Evolutionary conservation across 441 rosid genomes (phyloP).

Genomic region (Hura crepitans): DNA sequence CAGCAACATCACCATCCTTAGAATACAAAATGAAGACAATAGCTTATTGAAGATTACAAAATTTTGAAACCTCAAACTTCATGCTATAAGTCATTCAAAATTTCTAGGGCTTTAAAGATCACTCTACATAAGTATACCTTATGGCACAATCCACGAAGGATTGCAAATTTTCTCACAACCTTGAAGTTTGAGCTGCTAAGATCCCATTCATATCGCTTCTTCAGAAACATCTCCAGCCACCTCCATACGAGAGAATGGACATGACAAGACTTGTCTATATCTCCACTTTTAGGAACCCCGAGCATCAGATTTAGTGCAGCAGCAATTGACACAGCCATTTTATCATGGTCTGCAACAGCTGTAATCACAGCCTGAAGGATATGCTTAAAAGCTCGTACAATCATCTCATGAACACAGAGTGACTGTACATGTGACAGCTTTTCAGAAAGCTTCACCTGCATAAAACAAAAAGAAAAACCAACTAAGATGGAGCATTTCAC

Average conservation of each 20-base stretch:
- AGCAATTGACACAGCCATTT: constrained; percentile 48
- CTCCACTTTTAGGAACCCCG: constrained; percentile 34
- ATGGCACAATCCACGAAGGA: constrained; percentile 65
- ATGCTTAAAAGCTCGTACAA: constrained; percentile 67
- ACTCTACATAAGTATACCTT: constrained; percentile 38
- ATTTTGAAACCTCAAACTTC: constrained; percentile 7
- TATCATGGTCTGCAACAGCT: constrained; percentile 33
- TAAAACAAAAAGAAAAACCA: constrained; percentile 18
- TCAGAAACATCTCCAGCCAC: constrained; percentile 52
- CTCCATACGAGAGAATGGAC: constrained; percentile 44
- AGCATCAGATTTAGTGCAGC: constrained; percentile 55
- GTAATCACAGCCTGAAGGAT: constrained; percentile 52
- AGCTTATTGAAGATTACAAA: background rate
- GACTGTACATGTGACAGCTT: constrained; percentile 74
- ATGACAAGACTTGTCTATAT: constrained; percentile 27
- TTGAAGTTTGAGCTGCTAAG: constrained; percentile 45
- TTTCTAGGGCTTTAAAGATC: constrained; percentile 10
- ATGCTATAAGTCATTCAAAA: constrained; percentile 5
- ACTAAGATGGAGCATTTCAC: background rate
- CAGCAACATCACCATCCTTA: background rate
- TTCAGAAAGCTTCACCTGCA: constrained; percentile 57
- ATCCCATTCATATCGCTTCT: constrained; percentile 54
- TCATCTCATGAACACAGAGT: constrained; percentile 78
- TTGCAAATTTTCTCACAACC: constrained; percentile 53
- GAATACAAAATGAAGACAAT: background rate